phyloP scores from a whole-genome alignment of 2,329 filamentous ascomycete species.

The Colletotrichum simmondsii region DNA sequence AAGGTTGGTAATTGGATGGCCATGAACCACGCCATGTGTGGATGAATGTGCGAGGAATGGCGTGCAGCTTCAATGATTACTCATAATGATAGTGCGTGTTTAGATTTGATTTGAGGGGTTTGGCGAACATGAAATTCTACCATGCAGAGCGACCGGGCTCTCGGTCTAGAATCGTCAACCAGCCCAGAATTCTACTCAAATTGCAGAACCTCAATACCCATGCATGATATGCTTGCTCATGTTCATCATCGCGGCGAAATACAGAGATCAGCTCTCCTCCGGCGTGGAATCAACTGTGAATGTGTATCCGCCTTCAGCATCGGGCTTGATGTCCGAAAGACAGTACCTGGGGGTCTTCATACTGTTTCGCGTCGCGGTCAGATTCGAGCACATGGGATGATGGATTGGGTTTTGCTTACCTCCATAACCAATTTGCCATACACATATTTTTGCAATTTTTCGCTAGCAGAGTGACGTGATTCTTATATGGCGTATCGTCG shows the following conservation, averaged over 20 bases:
- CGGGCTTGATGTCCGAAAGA: conserved; percentile 7
- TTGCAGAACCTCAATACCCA: too few relatives aligned
- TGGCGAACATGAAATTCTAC: too few relatives aligned
- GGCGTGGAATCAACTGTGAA: not conserved
- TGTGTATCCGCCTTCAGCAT: not conserved
- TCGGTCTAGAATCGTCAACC: too few relatives aligned
- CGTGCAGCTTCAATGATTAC: too few relatives aligned
- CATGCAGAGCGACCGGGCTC: too few relatives aligned
- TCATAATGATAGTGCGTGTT: too few relatives aligned
- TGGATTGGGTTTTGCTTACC: not conserved
- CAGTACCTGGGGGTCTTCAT: conserved; percentile 22
- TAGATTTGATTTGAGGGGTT: too few relatives aligned
- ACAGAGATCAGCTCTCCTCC: conserved; percentile 16
- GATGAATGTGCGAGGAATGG: too few relatives aligned
- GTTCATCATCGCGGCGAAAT: conserved; percentile 25
- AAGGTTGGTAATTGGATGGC: too few relatives aligned
- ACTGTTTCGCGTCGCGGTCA: not conserved
- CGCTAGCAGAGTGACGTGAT: not conserved
- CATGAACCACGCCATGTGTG: too few relatives aligned
- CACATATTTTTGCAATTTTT: conserved; percentile 31
- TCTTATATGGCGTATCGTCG: not conserved
- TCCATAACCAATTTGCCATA: conserved; percentile 26
- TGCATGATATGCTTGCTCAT: too few relatives aligned
- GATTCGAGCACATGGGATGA: not conserved
- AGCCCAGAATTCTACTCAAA: too few relatives aligned